Conservation (phyloP, 305 asterid genomes). For the Coffea humblotiana region DNA sequence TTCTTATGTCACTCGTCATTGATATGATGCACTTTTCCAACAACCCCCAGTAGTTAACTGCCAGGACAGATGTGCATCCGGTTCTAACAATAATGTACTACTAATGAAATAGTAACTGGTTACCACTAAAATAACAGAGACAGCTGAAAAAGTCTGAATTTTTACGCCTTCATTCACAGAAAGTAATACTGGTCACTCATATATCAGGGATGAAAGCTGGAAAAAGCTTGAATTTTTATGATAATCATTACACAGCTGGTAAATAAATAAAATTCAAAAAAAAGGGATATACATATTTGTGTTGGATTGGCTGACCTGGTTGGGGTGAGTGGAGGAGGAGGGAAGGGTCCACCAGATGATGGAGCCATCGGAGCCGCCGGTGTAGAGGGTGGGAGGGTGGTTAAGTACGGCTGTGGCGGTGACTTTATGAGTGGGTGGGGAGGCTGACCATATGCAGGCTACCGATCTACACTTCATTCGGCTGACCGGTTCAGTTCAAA, state of each 20-base stretch:
- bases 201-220: background rate
- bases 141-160: background rate
- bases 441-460: slow-evolving; percentile 94
- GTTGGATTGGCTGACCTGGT: slow-evolving; percentile 20
- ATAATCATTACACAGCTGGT: background rate
- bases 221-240: background rate
- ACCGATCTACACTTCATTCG: slow-evolving; percentile 89
- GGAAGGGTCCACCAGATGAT: slow-evolving; percentile 93
- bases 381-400: slow-evolving; percentile 81
- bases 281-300: background rate
- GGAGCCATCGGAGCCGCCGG: slow-evolving; percentile 99
- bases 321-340: slow-evolving; percentile 33
- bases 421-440: slow-evolving; percentile 83
- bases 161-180: background rate
- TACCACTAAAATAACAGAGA: background rate
- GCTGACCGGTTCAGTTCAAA: slow-evolving; percentile 8
- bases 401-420: slow-evolving; percentile 74
- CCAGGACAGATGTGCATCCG: too few relatives aligned
- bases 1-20: too few relatives aligned
- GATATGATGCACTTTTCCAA: too few relatives aligned
- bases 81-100: background rate
- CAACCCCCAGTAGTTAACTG: too few relatives aligned
- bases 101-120: background rate
- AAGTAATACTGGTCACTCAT: background rate
- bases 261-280: background rate